Conservation (phyloP, 352 stramenopile species). For the Phytophthora foliorum region DNA sequence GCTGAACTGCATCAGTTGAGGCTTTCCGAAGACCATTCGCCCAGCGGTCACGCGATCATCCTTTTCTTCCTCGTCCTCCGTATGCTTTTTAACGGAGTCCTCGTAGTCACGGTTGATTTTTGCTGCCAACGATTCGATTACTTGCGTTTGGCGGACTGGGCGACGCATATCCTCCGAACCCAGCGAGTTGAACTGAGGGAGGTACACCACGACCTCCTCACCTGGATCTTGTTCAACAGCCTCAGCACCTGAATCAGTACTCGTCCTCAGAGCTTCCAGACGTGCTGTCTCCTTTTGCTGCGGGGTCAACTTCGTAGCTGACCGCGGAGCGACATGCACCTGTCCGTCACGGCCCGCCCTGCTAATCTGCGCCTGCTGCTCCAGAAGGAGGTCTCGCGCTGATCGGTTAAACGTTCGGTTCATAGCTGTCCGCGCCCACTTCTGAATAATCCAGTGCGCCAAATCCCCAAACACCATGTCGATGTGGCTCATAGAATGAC, state of each 20-base stretch:
- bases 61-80: constrained; percentile 32
- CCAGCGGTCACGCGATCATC: constrained; percentile 35
- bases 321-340: constrained; percentile 37
- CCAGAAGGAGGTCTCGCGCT: constrained; percentile 49
- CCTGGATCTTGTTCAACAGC: constrained; percentile 29
- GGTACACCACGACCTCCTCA: constrained; percentile 53
- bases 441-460: constrained; percentile 70
- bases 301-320: constrained; percentile 23
- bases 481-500: constrained; percentile 47
- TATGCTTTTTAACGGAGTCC: constrained; percentile 55
- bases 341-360: constrained; percentile 35
- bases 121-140: constrained; percentile 64
- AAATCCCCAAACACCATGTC: constrained; percentile 58
- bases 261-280: constrained; percentile 41
- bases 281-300: constrained; percentile 39
- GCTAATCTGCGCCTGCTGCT: constrained; percentile 53
- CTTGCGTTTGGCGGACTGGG: constrained; percentile 57
- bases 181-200: constrained; percentile 72
- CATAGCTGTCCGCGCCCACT: constrained; percentile 61
- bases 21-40: constrained; percentile 59
- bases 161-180: constrained; percentile 66
- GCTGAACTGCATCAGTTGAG: constrained; percentile 57
- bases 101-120: constrained; percentile 65
- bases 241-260: constrained; percentile 12
- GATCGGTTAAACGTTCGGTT: constrained; percentile 52